These are phyloP conservation scores for Sporothrix euskadiensis DNA, from an alignment of 2,329 filamentous ascomycete genomes.

Conservation along the genomic window DNA sequence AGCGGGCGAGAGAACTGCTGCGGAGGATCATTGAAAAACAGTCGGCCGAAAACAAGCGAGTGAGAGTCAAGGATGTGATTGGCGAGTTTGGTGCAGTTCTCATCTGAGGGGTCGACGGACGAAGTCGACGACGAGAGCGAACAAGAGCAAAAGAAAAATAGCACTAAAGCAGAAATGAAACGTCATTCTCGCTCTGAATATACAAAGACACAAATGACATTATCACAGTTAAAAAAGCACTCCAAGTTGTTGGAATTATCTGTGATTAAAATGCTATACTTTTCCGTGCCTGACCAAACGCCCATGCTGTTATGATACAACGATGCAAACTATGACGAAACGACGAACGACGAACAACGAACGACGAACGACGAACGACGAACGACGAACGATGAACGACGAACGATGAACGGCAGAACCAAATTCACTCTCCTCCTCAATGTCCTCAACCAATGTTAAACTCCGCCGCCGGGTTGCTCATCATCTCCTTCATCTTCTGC, in stretches of 20 bases:
- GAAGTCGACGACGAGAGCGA: not conserved
- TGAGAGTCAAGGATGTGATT: slow-evolving; percentile 24
- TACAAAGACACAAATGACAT: not conserved
- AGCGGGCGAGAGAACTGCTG: slow-evolving; percentile 23
- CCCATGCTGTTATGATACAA: slow-evolving; percentile 21
- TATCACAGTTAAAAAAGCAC: not conserved
- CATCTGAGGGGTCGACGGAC: not conserved
- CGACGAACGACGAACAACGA: not conserved
- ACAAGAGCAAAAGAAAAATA: not conserved
- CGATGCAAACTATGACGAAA: not conserved
- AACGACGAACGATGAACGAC: not conserved
- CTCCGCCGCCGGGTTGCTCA: slow-evolving; percentile 33
- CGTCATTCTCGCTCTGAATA: no score
- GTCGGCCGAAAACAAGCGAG: not conserved
- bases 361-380: not conserved
- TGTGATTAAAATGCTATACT: slow-evolving; percentile 9
- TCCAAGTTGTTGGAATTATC: not conserved
- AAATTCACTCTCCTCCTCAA: not conserved
- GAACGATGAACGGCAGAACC: not conserved
- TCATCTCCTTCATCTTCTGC: slow-evolving; percentile 36
- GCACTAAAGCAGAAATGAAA: no score
- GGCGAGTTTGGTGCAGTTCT: slow-evolving; percentile 24
- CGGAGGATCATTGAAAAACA: slow-evolving; percentile 25
- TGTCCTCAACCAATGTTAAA: slow-evolving; percentile 34
- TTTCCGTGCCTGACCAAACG: slow-evolving; percentile 15